phyloP scores from a whole-genome alignment of 352 stramenopile species.

The Globisporangium megalacanthum region DNA sequence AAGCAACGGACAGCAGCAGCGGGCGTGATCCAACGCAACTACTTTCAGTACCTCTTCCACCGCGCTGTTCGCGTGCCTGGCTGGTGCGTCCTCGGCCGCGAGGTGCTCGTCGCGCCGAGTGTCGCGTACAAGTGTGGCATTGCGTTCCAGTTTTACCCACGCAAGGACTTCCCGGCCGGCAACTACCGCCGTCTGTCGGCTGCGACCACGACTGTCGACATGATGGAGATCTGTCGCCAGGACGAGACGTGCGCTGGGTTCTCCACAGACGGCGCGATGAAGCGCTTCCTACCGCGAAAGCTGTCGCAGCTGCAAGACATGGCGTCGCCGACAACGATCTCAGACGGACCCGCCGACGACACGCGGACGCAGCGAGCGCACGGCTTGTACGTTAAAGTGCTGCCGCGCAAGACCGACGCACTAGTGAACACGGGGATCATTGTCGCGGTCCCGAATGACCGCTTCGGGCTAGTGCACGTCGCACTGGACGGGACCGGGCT shows the following conservation, averaged over 20 bases:
- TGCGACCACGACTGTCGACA: constrained; percentile 19
- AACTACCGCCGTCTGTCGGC: constrained; percentile 47
- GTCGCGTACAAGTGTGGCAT: constrained; percentile 58
- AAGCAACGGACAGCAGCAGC: constrained; percentile 28
- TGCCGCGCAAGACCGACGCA: constrained; percentile 36
- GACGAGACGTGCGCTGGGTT: constrained; percentile 74
- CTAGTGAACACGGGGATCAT: constrained; percentile 56
- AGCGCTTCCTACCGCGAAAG: constrained; percentile 69
- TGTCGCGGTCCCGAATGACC: constrained; percentile 38
- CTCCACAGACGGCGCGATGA: constrained; percentile 64
- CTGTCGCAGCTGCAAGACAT: constrained; percentile 68
- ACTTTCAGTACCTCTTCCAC: constrained; percentile 66
- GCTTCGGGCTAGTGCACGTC: constrained; percentile 55
- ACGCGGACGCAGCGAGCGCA: constrained; percentile 7
- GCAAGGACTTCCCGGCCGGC: constrained; percentile 63
- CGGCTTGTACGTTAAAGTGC: constrained; percentile 61
- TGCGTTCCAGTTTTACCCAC: constrained; percentile 71
- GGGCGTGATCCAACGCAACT: constrained; percentile 60
- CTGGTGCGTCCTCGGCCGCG: constrained; percentile 59
- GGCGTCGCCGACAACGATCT: background rate
- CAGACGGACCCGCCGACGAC: too few relatives aligned
- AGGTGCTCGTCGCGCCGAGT: constrained; percentile 60
- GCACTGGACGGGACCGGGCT: constrained; percentile 52
- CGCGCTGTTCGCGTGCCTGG: constrained; percentile 42
- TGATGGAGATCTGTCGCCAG: constrained; percentile 56